Conservation (phyloP, 495 filamentous ascomycete species). For the Penicillium nucicola region DNA sequence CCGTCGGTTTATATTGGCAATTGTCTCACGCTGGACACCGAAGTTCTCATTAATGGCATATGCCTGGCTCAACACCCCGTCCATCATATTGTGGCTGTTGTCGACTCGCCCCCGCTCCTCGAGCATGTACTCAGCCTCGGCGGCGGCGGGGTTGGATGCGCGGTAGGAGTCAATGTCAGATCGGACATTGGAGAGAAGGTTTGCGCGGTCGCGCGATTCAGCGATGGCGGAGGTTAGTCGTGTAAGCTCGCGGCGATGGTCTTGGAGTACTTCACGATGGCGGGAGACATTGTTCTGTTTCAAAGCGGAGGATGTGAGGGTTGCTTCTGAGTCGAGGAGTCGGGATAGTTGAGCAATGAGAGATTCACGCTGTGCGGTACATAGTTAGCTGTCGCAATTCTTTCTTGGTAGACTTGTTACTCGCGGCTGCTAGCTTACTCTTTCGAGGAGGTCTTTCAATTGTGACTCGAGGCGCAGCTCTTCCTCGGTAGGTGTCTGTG, state of each 20-base stretch:
- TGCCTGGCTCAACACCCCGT: constrained; percentile 90
- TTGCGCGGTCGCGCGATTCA: constrained; percentile 77
- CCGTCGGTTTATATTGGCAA: constrained; percentile 81
- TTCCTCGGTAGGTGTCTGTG: constrained; percentile 79
- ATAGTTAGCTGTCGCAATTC: neutral
- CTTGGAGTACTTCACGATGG: constrained; percentile 82
- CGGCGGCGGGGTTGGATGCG: constrained; percentile 70
- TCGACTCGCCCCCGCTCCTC: constrained; percentile 84
- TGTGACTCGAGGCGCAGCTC: constrained; percentile 75
- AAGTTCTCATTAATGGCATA: constrained; percentile 97
- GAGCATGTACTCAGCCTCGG: constrained; percentile 95
- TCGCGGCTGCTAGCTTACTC: constrained; percentile 15
- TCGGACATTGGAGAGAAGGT: constrained; percentile 87
- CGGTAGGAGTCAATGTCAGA: constrained; percentile 90
- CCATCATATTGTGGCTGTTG: constrained; percentile 79
- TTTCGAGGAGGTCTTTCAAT: constrained; percentile 78
- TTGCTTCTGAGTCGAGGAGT: constrained; percentile 91
- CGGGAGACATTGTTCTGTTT: constrained; percentile 93
- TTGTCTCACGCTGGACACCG: constrained; percentile 76
- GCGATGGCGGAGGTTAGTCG: constrained; percentile 66
- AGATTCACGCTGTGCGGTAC: constrained; percentile 63
- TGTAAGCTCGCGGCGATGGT: constrained; percentile 79
- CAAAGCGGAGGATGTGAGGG: constrained; percentile 80
- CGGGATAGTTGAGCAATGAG: constrained; percentile 80
- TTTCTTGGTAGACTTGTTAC: neutral